Percentiles rank a stretch among this genome's conserved stretches.
phyloP scores from a whole-genome alignment of 176 grass and related monocot genomes.

The Panicum miliaceum region DNA sequence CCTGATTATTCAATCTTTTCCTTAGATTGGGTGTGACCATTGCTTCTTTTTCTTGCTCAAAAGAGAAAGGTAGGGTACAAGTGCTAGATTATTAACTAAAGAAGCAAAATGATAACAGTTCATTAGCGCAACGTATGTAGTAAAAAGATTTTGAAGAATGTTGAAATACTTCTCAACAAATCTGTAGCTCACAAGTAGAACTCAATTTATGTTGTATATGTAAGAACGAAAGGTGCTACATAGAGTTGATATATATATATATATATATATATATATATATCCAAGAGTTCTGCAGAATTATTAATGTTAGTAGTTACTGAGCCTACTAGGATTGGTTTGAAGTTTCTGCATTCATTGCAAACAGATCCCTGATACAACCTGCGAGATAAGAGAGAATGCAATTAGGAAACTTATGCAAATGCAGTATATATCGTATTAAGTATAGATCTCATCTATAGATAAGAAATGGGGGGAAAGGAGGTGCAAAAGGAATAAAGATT shows the following conservation, averaged over 20 bases:
- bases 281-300: neutral
- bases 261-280: too few relatives aligned
- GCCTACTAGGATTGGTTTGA: neutral
- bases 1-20: neutral
- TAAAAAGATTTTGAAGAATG: neutral
- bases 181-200: neutral
- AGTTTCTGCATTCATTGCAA: neutral
- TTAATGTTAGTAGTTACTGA: neutral
- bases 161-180: neutral
- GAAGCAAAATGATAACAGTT: slow-evolving; percentile 7
- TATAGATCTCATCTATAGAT: neutral
- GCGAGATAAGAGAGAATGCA: neutral
- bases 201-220: neutral
- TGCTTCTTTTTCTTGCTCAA: slow-evolving; percentile 3
- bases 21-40: slow-evolving; percentile 7
- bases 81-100: neutral
- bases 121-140: neutral
- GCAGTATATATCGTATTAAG: neutral
- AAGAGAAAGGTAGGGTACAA: neutral
- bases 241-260: neutral
- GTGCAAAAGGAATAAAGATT: neutral
- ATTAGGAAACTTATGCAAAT: neutral
- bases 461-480: too few relatives aligned
- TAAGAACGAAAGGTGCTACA: neutral
- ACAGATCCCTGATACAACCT: neutral